phyloP scores from a whole-genome alignment of 2,329 filamentous ascomycete genomes.

The Lecanicillium sp. region DNA sequence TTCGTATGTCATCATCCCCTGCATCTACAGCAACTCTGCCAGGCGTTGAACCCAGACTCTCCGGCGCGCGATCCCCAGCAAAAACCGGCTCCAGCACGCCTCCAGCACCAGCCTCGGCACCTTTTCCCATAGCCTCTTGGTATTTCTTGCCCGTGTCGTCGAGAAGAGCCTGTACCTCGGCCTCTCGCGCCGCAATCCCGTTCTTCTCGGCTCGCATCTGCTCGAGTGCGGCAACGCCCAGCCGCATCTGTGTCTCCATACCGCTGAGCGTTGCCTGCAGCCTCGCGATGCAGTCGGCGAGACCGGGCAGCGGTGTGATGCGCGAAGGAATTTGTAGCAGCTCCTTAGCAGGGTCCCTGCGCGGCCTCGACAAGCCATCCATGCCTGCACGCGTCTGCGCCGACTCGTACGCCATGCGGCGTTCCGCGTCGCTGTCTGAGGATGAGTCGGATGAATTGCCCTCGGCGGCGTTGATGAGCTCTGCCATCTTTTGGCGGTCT shows the following conservation, averaged over 20 bases:
- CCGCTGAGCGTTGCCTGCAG: slow-evolving; percentile 55
- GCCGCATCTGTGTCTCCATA: slow-evolving; percentile 57
- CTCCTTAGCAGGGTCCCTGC: slow-evolving; percentile 29
- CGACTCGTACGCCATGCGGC: slow-evolving; percentile 77
- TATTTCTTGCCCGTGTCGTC: slow-evolving; percentile 71
- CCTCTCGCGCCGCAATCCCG: slow-evolving; percentile 63
- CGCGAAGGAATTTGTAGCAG: slow-evolving; percentile 58
- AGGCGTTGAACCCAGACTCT: slow-evolving; percentile 30
- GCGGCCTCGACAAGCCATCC: slow-evolving; percentile 56
- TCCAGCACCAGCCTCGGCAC: slow-evolving; percentile 14
- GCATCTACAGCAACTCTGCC: slow-evolving; percentile 12
- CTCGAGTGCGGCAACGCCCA: slow-evolving; percentile 57
- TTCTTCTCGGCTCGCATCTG: slow-evolving; percentile 62
- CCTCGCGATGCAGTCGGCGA: slow-evolving; percentile 60
- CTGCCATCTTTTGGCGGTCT: slow-evolving; percentile 71
- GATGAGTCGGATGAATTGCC: slow-evolving; percentile 55
- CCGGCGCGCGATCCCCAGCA: slow-evolving; percentile 28
- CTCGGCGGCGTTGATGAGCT: slow-evolving; percentile 76
- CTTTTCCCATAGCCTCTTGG: slow-evolving; percentile 36
- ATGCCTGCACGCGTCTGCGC: slow-evolving; percentile 84
- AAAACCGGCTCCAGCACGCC: slow-evolving; percentile 22
- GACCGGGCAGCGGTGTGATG: slow-evolving; percentile 70
- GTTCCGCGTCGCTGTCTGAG: slow-evolving; percentile 64
- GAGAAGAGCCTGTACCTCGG: slow-evolving; percentile 72
- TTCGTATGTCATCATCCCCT: neutral